Evolutionary conservation across 352 stramenopile genomes (phyloP), one percentile per base, ranked within the genome.

Genomic region (Globisporangium cylindrosporum): DNA sequence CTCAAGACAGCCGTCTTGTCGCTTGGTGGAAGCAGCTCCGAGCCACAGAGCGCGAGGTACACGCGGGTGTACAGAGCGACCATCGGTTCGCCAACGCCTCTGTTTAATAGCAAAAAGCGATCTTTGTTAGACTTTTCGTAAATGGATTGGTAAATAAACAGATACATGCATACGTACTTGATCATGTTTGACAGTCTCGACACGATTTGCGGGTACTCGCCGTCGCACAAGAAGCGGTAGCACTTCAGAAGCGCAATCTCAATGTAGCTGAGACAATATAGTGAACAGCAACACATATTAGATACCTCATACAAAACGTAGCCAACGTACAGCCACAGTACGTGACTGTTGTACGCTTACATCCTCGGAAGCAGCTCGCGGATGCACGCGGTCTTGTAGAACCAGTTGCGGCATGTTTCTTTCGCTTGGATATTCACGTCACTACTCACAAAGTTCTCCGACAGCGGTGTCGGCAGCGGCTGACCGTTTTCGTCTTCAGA

Each of bases 341-440:
- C 41, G 41, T 15, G 27, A 2, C 15, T 51, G 15, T 22, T 22
- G 43, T n/a, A 22, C 5, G 22, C 75, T 29, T 84, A 97, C 79
- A 98, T 95, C 48, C 93, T 83, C 12, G 93, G 93, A 41, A 98
- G 73, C 24, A 98, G 82, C 64, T 98, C 92, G 54, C 92, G 86
- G 64, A 98, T 97, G 69, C 91, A 97, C 18, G 91, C 90, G 0
- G 89, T 97, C 76, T 98, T 98, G 85, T 97, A 98, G 63, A 98
- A 97, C 93, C 93, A 98, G 71, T 98, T 98, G 15, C 91, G 89
- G 25, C 89, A 97, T 25, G 89, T 98, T 72, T 98, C 93, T 15
- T 90, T 95, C 0, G 93, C 92, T 63, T 95, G 87, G 15, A 93
- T 78, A 59, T 92, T 91, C 12, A 98, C 78, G 51, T 98, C 89